These are phyloP conservation scores for Cladosporium sp. DNA, from an alignment of 2,329 filamentous ascomycete species.

Conservation along the genomic window DNA sequence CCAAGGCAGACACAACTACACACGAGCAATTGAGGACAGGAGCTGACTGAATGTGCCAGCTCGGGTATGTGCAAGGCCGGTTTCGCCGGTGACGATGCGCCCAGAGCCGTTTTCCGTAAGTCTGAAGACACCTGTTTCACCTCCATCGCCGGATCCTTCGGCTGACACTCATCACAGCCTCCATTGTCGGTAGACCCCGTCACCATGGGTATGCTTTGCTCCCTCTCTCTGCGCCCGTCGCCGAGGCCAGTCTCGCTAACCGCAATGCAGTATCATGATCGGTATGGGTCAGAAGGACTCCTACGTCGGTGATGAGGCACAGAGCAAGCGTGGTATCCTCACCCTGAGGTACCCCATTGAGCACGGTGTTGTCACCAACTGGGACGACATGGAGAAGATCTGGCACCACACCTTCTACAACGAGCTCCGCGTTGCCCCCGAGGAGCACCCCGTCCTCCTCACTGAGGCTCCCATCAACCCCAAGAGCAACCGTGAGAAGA, in stretches of 20 bases:
- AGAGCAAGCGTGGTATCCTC: slow-evolving; percentile 99
- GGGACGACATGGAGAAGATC: slow-evolving; percentile 99
- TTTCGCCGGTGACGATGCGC: slow-evolving; percentile 99
- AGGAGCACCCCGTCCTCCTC: slow-evolving; percentile 99
- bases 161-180: slow-evolving; percentile 57
- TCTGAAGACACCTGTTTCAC: slow-evolving; percentile 35
- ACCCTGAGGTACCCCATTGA: slow-evolving; percentile 99
- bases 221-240: slow-evolving; percentile 18
- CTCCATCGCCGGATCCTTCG: neutral
- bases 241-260: slow-evolving; percentile 33
- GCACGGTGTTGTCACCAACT: slow-evolving; percentile 99
- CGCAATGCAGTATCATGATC: slow-evolving; percentile 87
- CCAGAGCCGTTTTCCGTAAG: slow-evolving; percentile 99
- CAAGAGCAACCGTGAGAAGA: slow-evolving; percentile 99
- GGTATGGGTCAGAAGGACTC: slow-evolving; percentile 99
- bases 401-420: slow-evolving; percentile 99
- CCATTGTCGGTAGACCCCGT: slow-evolving; percentile 98
- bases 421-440: slow-evolving; percentile 98
- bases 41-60: slow-evolving; percentile 50
- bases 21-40: slow-evolving; percentile 10
- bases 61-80: slow-evolving; percentile 99
- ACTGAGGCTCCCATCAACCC: slow-evolving; percentile 99
- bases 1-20: slow-evolving; percentile 11
- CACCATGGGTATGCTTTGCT: slow-evolving; percentile 81
- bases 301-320: slow-evolving; percentile 99